Evolutionary conservation across 768 basidiomycete species (phyloP), one percentile per base, ranked within the genome.

Genomic region (Agrocybe chaxingu): DNA sequence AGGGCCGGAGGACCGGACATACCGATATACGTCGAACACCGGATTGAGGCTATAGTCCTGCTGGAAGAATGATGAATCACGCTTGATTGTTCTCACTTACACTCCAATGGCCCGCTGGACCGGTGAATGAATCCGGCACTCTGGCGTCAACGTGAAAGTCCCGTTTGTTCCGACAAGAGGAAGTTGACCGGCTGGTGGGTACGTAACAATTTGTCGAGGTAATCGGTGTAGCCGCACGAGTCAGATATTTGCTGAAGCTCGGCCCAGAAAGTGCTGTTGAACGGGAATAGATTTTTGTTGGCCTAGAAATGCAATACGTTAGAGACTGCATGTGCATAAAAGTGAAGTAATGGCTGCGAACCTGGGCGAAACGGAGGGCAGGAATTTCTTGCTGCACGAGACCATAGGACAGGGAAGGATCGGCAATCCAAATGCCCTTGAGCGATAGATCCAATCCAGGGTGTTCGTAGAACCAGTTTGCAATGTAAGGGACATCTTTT

Each of bases 381-480:
- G 86, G 82, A 43, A 88, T 83, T 49, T 87, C 73, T 46, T 76
- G 63, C 55, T 85, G 84, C 3, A 84, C 78, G 8, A 85, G 74
- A 12, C 66, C 65, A 65, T 61, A 86, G 8, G 57, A 69, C 37
- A 64, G 72, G 53, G 79, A 66, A 1, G 65, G 66, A 47, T 87
- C 84, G 12, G 75, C 73, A 11, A 87, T 77, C 78, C 79, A 87
- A 36, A 85, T 79, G 0, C 85, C 86, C 57, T 80, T 79, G 36
- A 87, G 66, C 29, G 62, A 59, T 4, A 74, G 57, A 34, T 76
- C 71, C 9, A 87, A 67, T 32, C 82, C 81, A 1, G 82, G 79
- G 47, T 86, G 74, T 50, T 82, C 79, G 51, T 82, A 87, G 37
- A 88, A 81, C 63, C 75, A 84, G 61, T 86, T 83, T 9, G 86